These are phyloP conservation scores for Oxytropis ochrocephala DNA, from an alignment of 306 rosid species.

Conservation along the genomic window DNA sequence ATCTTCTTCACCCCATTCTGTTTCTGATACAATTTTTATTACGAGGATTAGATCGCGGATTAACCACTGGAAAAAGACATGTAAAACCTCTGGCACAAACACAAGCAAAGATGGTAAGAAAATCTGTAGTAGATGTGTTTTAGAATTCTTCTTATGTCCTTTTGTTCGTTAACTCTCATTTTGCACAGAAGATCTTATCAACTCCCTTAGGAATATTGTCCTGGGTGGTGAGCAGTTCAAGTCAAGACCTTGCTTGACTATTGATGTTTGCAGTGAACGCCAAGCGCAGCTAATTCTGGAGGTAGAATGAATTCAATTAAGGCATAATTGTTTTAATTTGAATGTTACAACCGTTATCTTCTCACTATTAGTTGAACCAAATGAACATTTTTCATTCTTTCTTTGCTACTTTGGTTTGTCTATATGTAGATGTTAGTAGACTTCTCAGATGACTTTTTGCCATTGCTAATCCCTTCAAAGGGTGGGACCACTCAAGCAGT, in stretches of 20 bases:
- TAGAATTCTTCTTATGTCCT: background rate
- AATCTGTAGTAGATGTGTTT: background rate
- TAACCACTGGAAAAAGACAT: slow-evolving; percentile 50
- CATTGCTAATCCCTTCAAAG: slow-evolving; percentile 48
- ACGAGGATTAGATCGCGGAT: slow-evolving; percentile 65
- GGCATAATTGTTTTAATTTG: slow-evolving; percentile 7
- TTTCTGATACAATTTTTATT: slow-evolving; percentile 64
- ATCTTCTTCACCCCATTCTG: slow-evolving; percentile 37
- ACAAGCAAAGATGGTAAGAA: slow-evolving; percentile 50
- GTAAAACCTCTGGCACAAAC: slow-evolving; percentile 30
- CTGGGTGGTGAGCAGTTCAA: slow-evolving; percentile 48
- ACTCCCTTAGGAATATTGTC: slow-evolving; percentile 52
- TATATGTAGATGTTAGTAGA: slow-evolving; percentile 61
- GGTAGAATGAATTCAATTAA: slow-evolving; percentile 37
- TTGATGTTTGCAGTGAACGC: slow-evolving; percentile 80
- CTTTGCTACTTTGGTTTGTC: slow-evolving; percentile 15
- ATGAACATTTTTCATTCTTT: background rate
- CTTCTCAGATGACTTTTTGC: slow-evolving; percentile 58
- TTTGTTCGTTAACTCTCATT: slow-evolving; percentile 8
- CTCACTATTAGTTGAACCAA: background rate
- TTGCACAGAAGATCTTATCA: slow-evolving; percentile 58
- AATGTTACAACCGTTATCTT: background rate
- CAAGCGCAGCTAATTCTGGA: slow-evolving; percentile 69
- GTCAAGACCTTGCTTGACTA: slow-evolving; percentile 60
- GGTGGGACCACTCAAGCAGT: slow-evolving; percentile 50